These are phyloP conservation scores for Pythium apleroticum DNA, from an alignment of 352 stramenopile species.

Conservation along the genomic window DNA sequence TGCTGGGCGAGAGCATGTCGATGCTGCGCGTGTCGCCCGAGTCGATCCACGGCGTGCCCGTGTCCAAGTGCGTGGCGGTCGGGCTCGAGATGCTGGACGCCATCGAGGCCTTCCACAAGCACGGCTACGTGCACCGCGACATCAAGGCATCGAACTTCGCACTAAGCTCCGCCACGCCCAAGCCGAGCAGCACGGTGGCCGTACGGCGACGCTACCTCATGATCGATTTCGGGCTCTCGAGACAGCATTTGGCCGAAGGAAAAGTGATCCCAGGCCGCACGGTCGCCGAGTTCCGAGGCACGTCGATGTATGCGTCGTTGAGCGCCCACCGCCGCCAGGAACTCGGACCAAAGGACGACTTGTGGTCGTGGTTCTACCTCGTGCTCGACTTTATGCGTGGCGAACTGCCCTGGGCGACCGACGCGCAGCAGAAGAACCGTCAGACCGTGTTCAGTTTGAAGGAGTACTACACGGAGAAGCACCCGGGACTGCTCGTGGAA, in stretches of 20 bases:
- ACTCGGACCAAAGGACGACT: conserved; percentile 79
- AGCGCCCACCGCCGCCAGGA: conserved; percentile 79
- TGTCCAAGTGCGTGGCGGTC: conserved; percentile 69
- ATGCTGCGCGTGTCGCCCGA: conserved; percentile 82
- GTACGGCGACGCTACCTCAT: conserved; percentile 61
- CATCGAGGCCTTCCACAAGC: conserved; percentile 83
- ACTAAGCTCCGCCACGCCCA: conserved; percentile 39
- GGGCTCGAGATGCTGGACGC: conserved; percentile 87
- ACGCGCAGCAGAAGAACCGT: conserved; percentile 85
- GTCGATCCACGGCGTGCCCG: conserved; percentile 73
- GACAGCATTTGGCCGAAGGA: conserved; percentile 68
- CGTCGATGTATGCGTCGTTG: conserved; percentile 89
- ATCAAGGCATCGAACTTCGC: conserved; percentile 91
- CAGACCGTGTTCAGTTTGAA: conserved; percentile 79
- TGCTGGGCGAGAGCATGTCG: conserved; percentile 87
- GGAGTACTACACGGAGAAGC: conserved; percentile 81
- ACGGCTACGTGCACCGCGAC: conserved; percentile 87
- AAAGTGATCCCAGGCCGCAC: conserved; percentile 58
- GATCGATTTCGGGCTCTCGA: conserved; percentile 86
- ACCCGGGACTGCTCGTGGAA: conserved; percentile 67
- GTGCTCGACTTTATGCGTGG: conserved; percentile 88
- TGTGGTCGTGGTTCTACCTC: conserved; percentile 90
- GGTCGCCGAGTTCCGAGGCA: conserved; percentile 84
- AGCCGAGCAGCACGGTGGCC: conserved; percentile 23
- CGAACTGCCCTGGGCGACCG: conserved; percentile 77